Percentiles rank a stretch among this genome's conserved stretches.
These are phyloP conservation scores for Rhynchospora pubera DNA, from an alignment of 176 grass and related monocot genomes.

Conservation along the genomic window DNA sequence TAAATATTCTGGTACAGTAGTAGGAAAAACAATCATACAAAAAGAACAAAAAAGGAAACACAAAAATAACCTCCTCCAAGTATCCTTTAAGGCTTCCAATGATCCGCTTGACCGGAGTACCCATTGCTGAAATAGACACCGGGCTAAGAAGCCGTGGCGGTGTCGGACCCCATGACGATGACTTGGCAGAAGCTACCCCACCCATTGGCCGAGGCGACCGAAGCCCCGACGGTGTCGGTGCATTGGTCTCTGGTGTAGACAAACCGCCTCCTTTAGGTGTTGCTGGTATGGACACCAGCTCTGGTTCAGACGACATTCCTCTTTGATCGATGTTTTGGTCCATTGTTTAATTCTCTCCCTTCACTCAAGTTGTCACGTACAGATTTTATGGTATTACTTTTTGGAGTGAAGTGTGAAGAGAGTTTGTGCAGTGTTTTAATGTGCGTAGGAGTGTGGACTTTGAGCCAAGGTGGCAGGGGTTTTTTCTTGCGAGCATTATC, in stretches of 20 bases:
- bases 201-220: neutral
- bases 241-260: slow-evolving; percentile 48
- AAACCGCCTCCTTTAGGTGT: slow-evolving; percentile 45
- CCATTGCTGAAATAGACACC: slow-evolving; percentile 30
- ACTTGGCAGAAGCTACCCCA: slow-evolving; percentile 4
- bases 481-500: too few species aligned
- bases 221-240: slow-evolving; percentile 19
- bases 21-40: neutral
- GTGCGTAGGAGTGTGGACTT: neutral
- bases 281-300: slow-evolving; percentile 84
- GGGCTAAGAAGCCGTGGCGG: slow-evolving; percentile 35
- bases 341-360: neutral
- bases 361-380: neutral
- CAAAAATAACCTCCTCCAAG: slow-evolving; percentile 55
- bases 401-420: neutral
- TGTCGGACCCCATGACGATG: slow-evolving; percentile 28
- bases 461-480: neutral
- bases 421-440: neutral
- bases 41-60: neutral
- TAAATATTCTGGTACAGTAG: neutral
- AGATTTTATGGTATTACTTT: neutral
- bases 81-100: slow-evolving; percentile 76
- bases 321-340: slow-evolving; percentile 16
- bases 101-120: slow-evolving; percentile 68
- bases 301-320: slow-evolving; percentile 44